Conservation (phyloP, 805 yeast species). For the Lipomyces anomalus region DNA sequence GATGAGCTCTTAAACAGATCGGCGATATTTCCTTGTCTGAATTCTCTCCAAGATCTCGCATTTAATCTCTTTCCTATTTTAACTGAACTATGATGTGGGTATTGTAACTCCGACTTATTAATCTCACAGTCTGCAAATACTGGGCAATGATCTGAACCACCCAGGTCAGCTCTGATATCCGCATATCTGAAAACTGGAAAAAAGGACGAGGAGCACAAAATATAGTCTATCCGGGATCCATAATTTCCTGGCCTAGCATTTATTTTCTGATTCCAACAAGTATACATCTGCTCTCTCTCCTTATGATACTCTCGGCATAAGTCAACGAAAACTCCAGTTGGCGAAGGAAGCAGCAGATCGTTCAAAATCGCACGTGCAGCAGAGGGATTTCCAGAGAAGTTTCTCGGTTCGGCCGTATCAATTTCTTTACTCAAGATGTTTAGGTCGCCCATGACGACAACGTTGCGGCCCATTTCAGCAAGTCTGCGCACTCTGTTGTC, state of each 20-base stretch:
- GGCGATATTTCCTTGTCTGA: background rate
- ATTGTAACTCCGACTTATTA: no score
- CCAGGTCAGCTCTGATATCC: constrained; percentile 59
- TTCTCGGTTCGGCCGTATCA: constrained; percentile 71
- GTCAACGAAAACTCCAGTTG: constrained; percentile 18
- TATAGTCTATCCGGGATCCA: constrained; percentile 78
- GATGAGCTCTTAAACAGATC: background rate
- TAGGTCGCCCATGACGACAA: constrained; percentile 79
- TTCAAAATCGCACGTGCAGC: constrained; percentile 17
- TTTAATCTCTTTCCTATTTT: background rate
- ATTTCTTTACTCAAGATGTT: constrained; percentile 74
- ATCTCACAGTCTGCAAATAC: constrained; percentile 63
- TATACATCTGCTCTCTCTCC: constrained; percentile 60
- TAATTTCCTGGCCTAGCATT: constrained; percentile 72
- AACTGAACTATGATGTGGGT: background rate
- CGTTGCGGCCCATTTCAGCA: constrained; percentile 48
- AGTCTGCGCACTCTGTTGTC: constrained; percentile 58
- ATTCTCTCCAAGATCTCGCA: background rate
- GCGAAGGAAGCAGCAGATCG: constrained; percentile 12
- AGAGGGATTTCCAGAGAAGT: constrained; percentile 30
- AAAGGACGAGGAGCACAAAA: constrained; percentile 46
- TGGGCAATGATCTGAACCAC: constrained; percentile 96
- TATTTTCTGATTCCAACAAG: constrained; percentile 84
- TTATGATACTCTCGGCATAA: constrained; percentile 47
- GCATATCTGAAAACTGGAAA: constrained; percentile 37